Evolutionary conservation across 2,329 filamentous ascomycete species (phyloP).

Genomic region (Neonectria magnoliae): DNA sequence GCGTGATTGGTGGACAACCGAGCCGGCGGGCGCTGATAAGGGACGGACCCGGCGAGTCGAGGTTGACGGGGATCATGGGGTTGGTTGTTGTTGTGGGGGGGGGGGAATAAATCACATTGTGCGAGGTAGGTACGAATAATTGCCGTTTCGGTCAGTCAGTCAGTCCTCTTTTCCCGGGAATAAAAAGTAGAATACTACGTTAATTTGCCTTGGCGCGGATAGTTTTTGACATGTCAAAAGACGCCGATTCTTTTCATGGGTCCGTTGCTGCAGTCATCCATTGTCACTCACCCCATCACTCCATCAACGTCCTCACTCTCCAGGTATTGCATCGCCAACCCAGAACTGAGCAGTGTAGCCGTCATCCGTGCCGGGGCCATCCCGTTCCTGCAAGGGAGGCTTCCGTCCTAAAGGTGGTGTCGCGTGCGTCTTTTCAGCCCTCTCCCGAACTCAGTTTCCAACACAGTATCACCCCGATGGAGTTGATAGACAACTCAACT

Average conservation of each 20-base stretch:
- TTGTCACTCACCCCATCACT: neutral
- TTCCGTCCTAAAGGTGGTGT: conserved; percentile 3
- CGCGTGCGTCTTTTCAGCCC: conserved; percentile 17
- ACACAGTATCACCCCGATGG: neutral
- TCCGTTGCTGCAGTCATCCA: neutral
- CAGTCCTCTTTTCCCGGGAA: neutral
- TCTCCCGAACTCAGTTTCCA: neutral
- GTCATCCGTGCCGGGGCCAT: neutral
- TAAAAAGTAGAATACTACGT: neutral
- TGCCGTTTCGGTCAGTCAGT: conserved; percentile 1
- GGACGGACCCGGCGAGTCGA: conserved; percentile 10
- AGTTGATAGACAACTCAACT: too few species aligned
- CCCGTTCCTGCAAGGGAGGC: neutral
- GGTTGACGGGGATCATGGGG: conserved; percentile 1
- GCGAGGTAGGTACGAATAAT: too few species aligned
- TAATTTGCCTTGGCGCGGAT: neutral
- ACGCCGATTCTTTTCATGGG: neutral
- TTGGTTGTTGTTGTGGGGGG: too few species aligned
- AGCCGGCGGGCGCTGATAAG: conserved; percentile 39
- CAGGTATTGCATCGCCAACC: neutral
- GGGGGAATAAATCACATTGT: neutral
- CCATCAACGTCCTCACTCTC: neutral
- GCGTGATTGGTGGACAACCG: conserved; percentile 29
- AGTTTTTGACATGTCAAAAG: neutral
- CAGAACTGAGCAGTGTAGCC: neutral